Base-by-base conservation (phyloP, 257 asterid genomes). In the Nemophila menziesii region DNA sequence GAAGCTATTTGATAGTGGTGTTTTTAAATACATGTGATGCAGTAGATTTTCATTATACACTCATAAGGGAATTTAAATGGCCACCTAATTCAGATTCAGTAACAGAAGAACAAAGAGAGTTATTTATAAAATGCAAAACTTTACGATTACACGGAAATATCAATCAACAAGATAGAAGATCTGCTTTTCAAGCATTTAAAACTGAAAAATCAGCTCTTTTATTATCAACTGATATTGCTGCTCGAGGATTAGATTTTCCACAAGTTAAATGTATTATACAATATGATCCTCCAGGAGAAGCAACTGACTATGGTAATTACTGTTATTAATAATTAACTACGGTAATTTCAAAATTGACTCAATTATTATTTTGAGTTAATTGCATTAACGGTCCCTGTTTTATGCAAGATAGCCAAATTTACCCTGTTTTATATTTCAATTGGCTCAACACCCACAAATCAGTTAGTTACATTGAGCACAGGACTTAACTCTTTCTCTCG, bases 231-330 rank as follows among this genome's bases (percentile, higher is more conserved):
- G 96, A 90, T 70, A 84, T 90, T 72, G 72, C 82, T 59, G 98
- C 98, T 43, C 78, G 98, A 69, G 98, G 98, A 52, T 72, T 90
- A 58, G 98, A 90, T 69, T 67, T 90, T 53, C 96, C 98, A n/a
- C 72, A 81, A 73, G 96, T 90, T 46, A 74, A 77, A 70, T 90
- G 83, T 68, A 90, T 90, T 58, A 71, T 90, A 52, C 98, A 90
- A 61, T 90, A 90, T 67, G 98, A 90, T 69, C 79, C 98, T 61
- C 98, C 98, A 19, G 94, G 98, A 53, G 98, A 90, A 72, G 94
- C 93, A 51, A 78, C 96, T 23, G 98, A 90, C 57, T 90, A 85
- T 81, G 96, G n/a, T n/a, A n/a, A n/a, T n/a, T n/a, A n/a, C n/a
- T n/a, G n/a, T n/a, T n/a, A n/a, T n/a, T n/a, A n/a, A n/a, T n/a